Evolutionary conservation across 148 eudicot genomes (phyloP).

Genomic region (Chenopodium formosanum): DNA sequence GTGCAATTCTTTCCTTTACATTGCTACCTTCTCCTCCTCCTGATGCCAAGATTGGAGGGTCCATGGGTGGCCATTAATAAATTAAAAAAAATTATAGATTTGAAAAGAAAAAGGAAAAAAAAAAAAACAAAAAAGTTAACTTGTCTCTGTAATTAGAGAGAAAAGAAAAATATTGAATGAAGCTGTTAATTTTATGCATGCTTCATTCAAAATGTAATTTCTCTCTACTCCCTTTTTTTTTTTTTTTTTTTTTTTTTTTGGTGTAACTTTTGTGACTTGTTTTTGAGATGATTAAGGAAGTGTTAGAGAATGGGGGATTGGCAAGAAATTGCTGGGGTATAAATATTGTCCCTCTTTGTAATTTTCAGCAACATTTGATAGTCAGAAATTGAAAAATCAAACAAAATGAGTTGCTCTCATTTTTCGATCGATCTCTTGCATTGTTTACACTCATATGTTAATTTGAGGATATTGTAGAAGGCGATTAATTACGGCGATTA

Average conservation of each 20-base stretch:
- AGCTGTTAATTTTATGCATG: slow-evolving; percentile 8
- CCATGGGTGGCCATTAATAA: slow-evolving; percentile 30
- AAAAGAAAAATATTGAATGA: neutral
- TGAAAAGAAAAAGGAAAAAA: neutral
- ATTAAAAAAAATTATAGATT: neutral
- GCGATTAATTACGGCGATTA: neutral
- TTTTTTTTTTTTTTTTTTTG: neutral
- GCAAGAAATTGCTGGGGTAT: slow-evolving; percentile 29
- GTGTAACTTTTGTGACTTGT: slow-evolving; percentile 7
- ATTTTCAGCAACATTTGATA: slow-evolving; percentile 26
- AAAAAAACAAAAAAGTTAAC: neutral
- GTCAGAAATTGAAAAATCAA: slow-evolving; percentile 9
- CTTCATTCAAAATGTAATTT: neutral
- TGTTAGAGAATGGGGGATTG: slow-evolving; percentile 4
- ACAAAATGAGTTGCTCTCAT: neutral
- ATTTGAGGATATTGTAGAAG: no score
- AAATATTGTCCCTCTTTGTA: slow-evolving; percentile 33
- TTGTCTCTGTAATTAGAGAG: slow-evolving; percentile 1
- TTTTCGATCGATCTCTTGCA: neutral
- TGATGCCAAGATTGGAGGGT: slow-evolving; percentile 37
- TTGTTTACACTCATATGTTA: neutral
- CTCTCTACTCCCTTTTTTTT: neutral
- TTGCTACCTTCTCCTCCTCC: slow-evolving; percentile 52
- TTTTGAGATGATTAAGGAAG: slow-evolving; percentile 12
- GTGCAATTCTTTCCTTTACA: slow-evolving; percentile 44